Base-by-base conservation (phyloP, 768 basidiomycete species). In the Boletus vermiculosoides region DNA sequence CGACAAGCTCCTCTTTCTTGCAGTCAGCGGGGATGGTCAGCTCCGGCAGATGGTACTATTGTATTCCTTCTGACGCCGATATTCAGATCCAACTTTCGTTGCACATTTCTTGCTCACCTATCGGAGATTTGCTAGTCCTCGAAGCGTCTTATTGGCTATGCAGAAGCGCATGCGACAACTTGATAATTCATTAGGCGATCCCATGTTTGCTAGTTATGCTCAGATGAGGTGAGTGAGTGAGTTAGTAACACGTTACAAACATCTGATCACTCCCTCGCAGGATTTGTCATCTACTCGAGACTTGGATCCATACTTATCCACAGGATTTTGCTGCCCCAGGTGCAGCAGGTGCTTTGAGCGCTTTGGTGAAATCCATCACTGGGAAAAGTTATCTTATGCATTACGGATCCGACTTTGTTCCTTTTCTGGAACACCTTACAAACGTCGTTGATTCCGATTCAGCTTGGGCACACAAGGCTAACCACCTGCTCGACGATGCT, bases 181-280 rank as follows among this genome's bases (percentile, higher is more conserved):
- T 15, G 87, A 88, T 65, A 81, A 82, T 52, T 83, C 86, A 18
- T 80, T 82, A 13, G 83, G 84, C 8, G 90, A 94, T 74, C 87
- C 88, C 1, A 87, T 92, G 83, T 88, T 93, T 72, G 89, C 90
- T 9, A 88, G 86, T 63, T 93, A 87, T 71, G 90, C 89, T 8
- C 92, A 94, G 69, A 91, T 93, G 90, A 84, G 87, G 92, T 90
- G 63, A 45, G 62, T 4, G 6, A n/a, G 62, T 5, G 7, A 22
- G 25, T 31, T 10, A 13, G 41, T 30, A 25, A 48, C 63, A 58
- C n/a, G 25, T 23, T 45, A 46, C 23, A 52, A 36, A 34, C 44
- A 28, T 51, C 47, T 52, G 54, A 55, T 46, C 47, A 37, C 52
- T 34, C 46, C 28, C 42, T 42, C 46, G 6, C 30, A 94, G 92